Evolutionary conservation across 1,284 basidiomycete species (phyloP).

Genomic region (Cryptococcus sp.): DNA sequence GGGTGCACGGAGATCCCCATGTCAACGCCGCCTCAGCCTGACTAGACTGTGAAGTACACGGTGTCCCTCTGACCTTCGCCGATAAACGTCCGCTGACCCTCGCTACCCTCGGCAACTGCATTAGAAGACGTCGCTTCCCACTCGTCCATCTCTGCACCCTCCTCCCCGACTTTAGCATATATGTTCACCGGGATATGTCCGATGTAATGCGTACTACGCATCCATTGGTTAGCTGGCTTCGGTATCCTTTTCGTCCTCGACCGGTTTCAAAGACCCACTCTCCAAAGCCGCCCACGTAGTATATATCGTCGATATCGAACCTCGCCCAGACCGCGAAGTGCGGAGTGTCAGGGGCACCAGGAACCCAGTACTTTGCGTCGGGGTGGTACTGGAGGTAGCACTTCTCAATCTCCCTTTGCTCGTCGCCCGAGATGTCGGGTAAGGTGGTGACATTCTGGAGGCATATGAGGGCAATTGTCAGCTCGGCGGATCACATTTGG

Average conservation of each 20-base stretch:
- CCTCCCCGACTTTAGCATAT: constrained; percentile 49
- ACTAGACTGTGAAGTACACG: background rate
- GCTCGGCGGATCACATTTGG: background rate
- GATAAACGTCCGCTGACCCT: too few species aligned
- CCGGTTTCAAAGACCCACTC: constrained; percentile 48
- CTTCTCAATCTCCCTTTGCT: constrained; percentile 21
- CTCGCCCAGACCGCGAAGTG: constrained; percentile 44
- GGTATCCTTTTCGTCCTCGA: background rate
- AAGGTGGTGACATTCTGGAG: constrained; percentile 42
- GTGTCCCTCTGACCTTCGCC: too few species aligned
- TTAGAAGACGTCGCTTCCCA: background rate
- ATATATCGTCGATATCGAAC: constrained; percentile 54
- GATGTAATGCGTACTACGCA: constrained; percentile 54
- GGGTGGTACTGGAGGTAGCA: constrained; percentile 45
- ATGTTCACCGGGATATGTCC: constrained; percentile 58
- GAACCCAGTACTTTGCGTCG: constrained; percentile 47
- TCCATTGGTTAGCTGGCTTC: background rate
- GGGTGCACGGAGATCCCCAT: background rate
- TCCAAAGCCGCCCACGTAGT: constrained; percentile 66
- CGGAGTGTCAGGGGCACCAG: constrained; percentile 28
- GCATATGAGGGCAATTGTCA: background rate
- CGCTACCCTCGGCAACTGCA: too few species aligned
- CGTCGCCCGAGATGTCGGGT: constrained; percentile 20
- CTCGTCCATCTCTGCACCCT: background rate
- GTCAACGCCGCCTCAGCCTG: background rate